phyloP scores from a whole-genome alignment of 208 protist genomes.

The Porcisia deanei region DNA sequence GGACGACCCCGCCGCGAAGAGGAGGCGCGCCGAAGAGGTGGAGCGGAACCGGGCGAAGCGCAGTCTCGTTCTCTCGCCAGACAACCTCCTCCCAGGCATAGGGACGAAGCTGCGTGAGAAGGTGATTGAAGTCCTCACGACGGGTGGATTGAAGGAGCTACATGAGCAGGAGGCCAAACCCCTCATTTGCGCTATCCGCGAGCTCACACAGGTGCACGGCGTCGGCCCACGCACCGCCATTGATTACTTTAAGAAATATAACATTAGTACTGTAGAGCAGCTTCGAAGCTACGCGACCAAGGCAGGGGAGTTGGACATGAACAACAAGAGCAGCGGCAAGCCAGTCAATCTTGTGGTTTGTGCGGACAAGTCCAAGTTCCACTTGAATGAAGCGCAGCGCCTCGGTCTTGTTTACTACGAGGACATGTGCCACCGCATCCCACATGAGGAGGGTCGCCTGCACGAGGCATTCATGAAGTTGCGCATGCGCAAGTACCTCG shows the following conservation, averaged over 20 bases:
- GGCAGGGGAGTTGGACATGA: constrained; percentile 32
- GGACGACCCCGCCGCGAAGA: constrained; percentile 9
- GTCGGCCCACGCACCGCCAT: constrained; percentile 86
- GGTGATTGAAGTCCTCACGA: constrained; percentile 79
- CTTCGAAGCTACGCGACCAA: constrained; percentile 52
- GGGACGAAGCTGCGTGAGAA: constrained; percentile 75
- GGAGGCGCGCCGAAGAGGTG: constrained; percentile 28
- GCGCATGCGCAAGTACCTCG: constrained; percentile 70
- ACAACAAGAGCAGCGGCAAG: constrained; percentile 35
- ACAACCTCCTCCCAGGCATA: constrained; percentile 47
- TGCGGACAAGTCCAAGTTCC: constrained; percentile 34
- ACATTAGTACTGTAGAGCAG: constrained; percentile 66
- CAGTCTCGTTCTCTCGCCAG: constrained; percentile 24
- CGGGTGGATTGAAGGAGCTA: constrained; percentile 75
- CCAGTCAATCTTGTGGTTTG: constrained; percentile 10
- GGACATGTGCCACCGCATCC: constrained; percentile 82
- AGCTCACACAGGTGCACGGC: constrained; percentile 84
- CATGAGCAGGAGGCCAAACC: constrained; percentile 68
- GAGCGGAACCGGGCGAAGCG: constrained; percentile 45
- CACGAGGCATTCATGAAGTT: constrained; percentile 84
- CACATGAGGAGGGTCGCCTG: constrained; percentile 74
- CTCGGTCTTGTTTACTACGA: constrained; percentile 83
- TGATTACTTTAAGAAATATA: constrained; percentile 68
- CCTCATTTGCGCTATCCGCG: constrained; percentile 73
- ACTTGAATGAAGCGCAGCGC: constrained; percentile 73